Evolutionary conservation across 2,329 filamentous ascomycete genomes (phyloP), one percentile per base, ranked within the genome.

Genomic region (Lanzia echinophila): DNA sequence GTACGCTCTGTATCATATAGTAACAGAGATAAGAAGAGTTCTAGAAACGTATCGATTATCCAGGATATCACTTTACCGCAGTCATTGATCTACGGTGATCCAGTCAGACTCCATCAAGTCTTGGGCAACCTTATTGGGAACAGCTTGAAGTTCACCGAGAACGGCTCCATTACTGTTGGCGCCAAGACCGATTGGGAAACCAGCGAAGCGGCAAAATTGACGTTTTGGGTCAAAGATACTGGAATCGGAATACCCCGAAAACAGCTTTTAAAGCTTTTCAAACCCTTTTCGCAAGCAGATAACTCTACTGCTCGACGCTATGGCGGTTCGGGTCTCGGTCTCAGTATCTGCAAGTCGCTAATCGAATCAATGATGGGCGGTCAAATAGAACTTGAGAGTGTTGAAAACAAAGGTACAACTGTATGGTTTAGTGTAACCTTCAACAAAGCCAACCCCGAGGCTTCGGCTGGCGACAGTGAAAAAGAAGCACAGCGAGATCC

Each of bases 341-440:
- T 96, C 42, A 95, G 88, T 65, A 96, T 96, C 60, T 96, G 91
- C 79, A 96, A 96, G 71, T 91, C 88, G 0, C 83, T 96, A 42
- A 90, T 96, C 58, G 88, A 96, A 71, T 89, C 88, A 19, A 91
- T 95, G 71, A 91, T 96, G 81, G 84, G 88, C 57, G 91, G 91
- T 41, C 83, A 79, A 57, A 95, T 96, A 57, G 84, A 84, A 71
- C 79, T 96, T 1, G 86, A 94, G 57, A 94, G 88, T 59, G 77
- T 82, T 39, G 83, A 89, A 56, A 83, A 83, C 8, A 73, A 81
- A 6, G 88, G 88, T 13, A 92, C 83, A 2, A 83, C 77, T 1
- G 82, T 79, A 5, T 91, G 84, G 67, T 96, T 97, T 71, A 87
- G 86, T 0, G 77, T 97, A 32, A 84, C 83, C 0, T 96, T 96